phyloP scores from a whole-genome alignment of 129 eudicot genomes.

The Arctium lappa region DNA sequence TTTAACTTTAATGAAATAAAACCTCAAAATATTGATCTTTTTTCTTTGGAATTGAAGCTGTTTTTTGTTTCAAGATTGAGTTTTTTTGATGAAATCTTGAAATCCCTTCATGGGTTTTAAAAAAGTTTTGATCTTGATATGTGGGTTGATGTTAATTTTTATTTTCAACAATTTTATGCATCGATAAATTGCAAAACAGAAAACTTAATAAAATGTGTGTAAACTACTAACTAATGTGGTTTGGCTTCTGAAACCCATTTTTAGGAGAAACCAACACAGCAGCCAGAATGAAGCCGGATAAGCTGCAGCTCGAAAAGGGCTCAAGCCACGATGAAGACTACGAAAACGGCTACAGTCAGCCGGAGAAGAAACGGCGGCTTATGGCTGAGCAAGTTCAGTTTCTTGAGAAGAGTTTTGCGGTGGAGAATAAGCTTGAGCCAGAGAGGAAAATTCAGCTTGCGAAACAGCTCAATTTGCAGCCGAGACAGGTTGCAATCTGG shows the following conservation, averaged over 20 bases:
- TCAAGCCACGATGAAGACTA: background rate
- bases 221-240: background rate
- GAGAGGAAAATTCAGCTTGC: slow-evolving; percentile 16
- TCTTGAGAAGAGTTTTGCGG: slow-evolving; percentile 9
- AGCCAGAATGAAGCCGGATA: slow-evolving; percentile 17
- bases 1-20: background rate
- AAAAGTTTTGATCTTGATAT: background rate
- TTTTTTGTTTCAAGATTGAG: background rate
- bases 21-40: background rate
- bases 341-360: background rate
- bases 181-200: too few species aligned
- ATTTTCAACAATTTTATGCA: too few species aligned
- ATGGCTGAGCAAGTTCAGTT: background rate
- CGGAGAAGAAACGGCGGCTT: slow-evolving; percentile 11
- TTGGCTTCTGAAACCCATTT: slow-evolving; percentile 11
- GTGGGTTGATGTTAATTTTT: background rate
- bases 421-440: slow-evolving; percentile 9
- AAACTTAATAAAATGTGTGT: background rate
- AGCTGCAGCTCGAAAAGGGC: background rate
- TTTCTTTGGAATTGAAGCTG: background rate
- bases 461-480: slow-evolving; percentile 1
- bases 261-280: slow-evolving; percentile 14
- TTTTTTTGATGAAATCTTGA: too few species aligned
- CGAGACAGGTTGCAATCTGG: slow-evolving; percentile 13
- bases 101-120: background rate